Evolutionary conservation across 352 stramenopile genomes (phyloP), one percentile per base, ranked within the genome.

Genomic region (Aphanomyces stellatus): DNA sequence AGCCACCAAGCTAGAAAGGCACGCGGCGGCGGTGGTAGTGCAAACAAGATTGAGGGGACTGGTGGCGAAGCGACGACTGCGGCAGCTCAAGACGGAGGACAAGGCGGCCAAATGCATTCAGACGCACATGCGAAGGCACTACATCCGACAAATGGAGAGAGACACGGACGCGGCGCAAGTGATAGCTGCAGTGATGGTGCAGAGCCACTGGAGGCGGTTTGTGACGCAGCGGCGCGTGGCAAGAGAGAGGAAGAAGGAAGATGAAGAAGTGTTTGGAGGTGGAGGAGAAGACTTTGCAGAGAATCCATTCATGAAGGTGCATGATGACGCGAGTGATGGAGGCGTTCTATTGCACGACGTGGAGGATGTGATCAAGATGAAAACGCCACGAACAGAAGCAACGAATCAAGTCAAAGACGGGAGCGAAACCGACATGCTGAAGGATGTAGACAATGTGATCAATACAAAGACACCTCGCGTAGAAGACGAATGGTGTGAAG

Each of bases 1-100:
- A n/a, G 79, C 77, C 0, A 48, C 77, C 13, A 85, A 82, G 62
- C 46, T 88, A 27, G 63, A 76, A 28, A 77, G 82, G 27, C 17
- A 24, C 25, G 51, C 27, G 15, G 51, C 51, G 25, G 51, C 31
- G 10, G 51, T 59, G 8, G 8, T 59, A 1, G 10, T 59, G 27
- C 51, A 59, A 25, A 24, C 51, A 10, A n/a, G 27, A 10, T 10
- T 59, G 51, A 24, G 51, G 17, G 51, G 51, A 46, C n/a, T 11
- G 37, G n/a, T n/a, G 37, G n/a, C 37, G 13, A 46, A 19, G n/a
- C 13, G 37, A 19, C 13, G 37, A 46, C n/a, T 46, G 11, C 37
- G 37, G 11, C 37, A 46, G 37, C n/a, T 19, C 11, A 11, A 19
- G n/a, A 11, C 11, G n/a, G 11, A 46, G n/a, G 11, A 46, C 37